Base-by-base conservation (phyloP, 371 early-diverging fungal genomes). In the Actinomucor elegans region DNA sequence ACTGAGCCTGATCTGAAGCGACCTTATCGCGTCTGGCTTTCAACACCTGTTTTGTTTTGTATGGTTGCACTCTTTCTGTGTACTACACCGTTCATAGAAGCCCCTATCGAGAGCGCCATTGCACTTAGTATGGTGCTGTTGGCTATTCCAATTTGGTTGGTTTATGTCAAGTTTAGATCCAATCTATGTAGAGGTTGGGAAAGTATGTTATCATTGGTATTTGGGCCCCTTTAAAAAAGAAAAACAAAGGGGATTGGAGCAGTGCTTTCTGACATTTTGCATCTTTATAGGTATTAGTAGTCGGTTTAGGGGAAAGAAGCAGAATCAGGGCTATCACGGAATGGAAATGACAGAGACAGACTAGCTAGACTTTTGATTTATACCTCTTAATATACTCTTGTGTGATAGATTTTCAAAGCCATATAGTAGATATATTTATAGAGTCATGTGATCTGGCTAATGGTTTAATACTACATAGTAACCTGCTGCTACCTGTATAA, bases 1-100 rank as follows among this genome's bases (percentile, higher is more conserved):
- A 77, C 66, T 18, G 86, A 86, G 44, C 84, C 86, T 2, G 78
- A 78, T 27, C 57, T 86, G 26, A 81, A 81, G 46, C 63, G 86
- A 11, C 86, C 86, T 4, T 86, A 81, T 57, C 64, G 68, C 24
- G 82, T 83, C 3, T 84, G 83, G 84, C 52, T 81, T 24, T 69
- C 75, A 26, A 83, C 83, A 7, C 86, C 86, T 1, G 57, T 84
- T 17, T 45, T 84, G 20, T 86, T 86, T 40, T 78, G 83, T 33
- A 56, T 75, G 23, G 57, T 86, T 11, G 83, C 84, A 11, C 40
- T 86, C 27, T 86, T 86, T 45, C 57, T 86, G 23, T 75, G 81
- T 50, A 61, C 80, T 3, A 84, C 79, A 59, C 86, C 86, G 5
- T 84, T 86, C 64, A 66, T 80, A 5, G 74, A 71, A 26, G 83